Evolutionary conservation across 345 rosid species (phyloP).

Genomic region (Populus nigra): DNA sequence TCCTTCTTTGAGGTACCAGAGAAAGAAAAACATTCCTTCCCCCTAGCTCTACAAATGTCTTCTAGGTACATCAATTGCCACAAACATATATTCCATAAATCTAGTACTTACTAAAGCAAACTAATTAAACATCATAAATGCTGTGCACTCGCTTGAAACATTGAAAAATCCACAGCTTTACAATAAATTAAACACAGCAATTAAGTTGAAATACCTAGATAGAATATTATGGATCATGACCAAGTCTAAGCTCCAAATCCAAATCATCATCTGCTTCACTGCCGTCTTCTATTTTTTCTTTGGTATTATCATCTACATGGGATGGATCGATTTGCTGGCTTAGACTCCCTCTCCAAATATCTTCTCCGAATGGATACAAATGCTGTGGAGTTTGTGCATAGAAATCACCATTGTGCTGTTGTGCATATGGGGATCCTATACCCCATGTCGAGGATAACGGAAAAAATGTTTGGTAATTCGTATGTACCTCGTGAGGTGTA

Average conservation of each 20-base stretch:
- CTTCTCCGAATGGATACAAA: slow-evolving; percentile 27
- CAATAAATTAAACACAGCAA: slow-evolving; percentile 6
- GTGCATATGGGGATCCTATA: slow-evolving; percentile 18
- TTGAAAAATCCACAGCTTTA: slow-evolving; percentile 17
- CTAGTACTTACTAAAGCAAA: background rate
- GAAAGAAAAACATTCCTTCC: background rate
- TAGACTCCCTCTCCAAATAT: slow-evolving; percentile 13
- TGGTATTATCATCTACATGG: slow-evolving; percentile 11
- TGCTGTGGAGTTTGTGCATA: slow-evolving; percentile 22
- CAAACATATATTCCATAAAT: slow-evolving; percentile 4
- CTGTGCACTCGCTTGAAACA: slow-evolving; percentile 6
- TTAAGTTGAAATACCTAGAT: background rate
- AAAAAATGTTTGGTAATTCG: slow-evolving; percentile 14
- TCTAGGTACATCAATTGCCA: slow-evolving; percentile 9
- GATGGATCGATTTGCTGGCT: slow-evolving; percentile 32
- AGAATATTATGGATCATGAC: slow-evolving; percentile 12
- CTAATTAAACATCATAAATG: background rate
- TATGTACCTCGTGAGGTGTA: slow-evolving; percentile 13
- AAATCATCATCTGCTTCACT: slow-evolving; percentile 12
- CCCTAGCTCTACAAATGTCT: slow-evolving; percentile 13
- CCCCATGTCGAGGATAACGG: slow-evolving; percentile 10
- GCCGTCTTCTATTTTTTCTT: slow-evolving; percentile 18
- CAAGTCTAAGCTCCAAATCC: slow-evolving; percentile 33
- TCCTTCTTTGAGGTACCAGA: background rate
- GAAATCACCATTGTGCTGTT: slow-evolving; percentile 28